A percentile compares a stretch with the other conserved stretches of the same genome.
Evolutionary conservation across 805 yeast genomes (phyloP).

Genomic region (Candida caryicola): DNA sequence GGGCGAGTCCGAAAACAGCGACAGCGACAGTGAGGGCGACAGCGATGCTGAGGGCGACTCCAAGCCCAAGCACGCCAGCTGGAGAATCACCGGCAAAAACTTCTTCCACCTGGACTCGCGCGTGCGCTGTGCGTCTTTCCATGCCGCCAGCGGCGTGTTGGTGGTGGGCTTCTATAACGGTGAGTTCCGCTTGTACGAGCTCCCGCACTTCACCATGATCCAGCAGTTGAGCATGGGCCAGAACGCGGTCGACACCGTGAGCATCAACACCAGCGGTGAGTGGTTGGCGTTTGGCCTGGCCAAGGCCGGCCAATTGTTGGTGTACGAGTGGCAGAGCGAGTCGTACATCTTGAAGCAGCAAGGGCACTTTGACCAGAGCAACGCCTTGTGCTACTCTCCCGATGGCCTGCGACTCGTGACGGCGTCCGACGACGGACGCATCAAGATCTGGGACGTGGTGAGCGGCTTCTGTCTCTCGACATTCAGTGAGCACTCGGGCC

Average conservation of each 20-base stretch:
- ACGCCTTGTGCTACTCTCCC: slow-evolving; percentile 82
- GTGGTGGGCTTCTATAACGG: slow-evolving; percentile 89
- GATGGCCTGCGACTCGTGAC: slow-evolving; percentile 92
- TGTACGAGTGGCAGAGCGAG: slow-evolving; percentile 98
- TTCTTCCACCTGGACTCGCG: slow-evolving; percentile 70
- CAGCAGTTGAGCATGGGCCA: slow-evolving; percentile 93
- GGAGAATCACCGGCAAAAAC: slow-evolving; percentile 82
- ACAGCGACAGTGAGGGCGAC: slow-evolving; percentile 38
- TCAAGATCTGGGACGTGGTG: slow-evolving; percentile 91
- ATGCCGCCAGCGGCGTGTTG: slow-evolving; percentile 64
- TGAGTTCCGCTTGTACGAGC: slow-evolving; percentile 85
- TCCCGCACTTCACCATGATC: slow-evolving; percentile 73
- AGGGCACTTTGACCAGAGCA: slow-evolving; percentile 92
- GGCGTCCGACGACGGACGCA: slow-evolving; percentile 94
- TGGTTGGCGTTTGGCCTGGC: slow-evolving; percentile 96
- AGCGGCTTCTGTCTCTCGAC: slow-evolving; percentile 94
- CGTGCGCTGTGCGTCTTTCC: slow-evolving; percentile 82
- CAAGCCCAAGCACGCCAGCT: slow-evolving; percentile 47
- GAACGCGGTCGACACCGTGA: slow-evolving; percentile 78
- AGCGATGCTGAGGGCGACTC: slow-evolving; percentile 33
- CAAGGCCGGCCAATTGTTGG: slow-evolving; percentile 86
- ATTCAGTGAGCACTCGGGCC: slow-evolving; percentile 84
- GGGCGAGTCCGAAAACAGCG: slow-evolving; percentile 44
- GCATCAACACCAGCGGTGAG: slow-evolving; percentile 82
- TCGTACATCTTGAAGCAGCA: slow-evolving; percentile 93